phyloP scores from a whole-genome alignment of 2,329 filamentous ascomycete species.

The Corynespora cassiicola region DNA sequence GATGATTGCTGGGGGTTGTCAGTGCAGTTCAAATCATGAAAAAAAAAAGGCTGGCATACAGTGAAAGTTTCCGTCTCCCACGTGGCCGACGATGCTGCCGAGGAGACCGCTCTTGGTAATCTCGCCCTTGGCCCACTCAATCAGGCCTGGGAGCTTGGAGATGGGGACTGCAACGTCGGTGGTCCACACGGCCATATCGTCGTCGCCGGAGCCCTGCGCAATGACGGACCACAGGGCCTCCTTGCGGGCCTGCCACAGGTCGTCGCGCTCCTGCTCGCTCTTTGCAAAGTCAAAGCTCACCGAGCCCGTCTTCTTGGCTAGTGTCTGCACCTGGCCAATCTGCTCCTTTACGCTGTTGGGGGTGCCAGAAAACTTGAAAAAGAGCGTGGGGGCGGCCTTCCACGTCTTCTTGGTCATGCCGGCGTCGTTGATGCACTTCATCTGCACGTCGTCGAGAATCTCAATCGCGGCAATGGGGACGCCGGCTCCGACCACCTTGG shows the following conservation, averaged over 20 bases:
- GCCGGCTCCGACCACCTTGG: slow-evolving; percentile 78
- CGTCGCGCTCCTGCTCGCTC: slow-evolving; percentile 67
- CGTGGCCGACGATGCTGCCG: slow-evolving; percentile 73
- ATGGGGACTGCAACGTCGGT: slow-evolving; percentile 84
- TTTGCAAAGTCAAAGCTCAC: slow-evolving; percentile 74
- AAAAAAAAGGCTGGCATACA: slow-evolving; percentile 49
- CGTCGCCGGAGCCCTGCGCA: slow-evolving; percentile 65
- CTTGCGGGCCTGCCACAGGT: slow-evolving; percentile 79
- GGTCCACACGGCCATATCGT: slow-evolving; percentile 72
- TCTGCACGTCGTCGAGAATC: slow-evolving; percentile 90
- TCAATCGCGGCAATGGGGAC: slow-evolving; percentile 91
- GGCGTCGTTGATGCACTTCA: slow-evolving; percentile 73
- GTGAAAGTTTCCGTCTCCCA: slow-evolving; percentile 79
- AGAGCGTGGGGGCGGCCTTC: slow-evolving; percentile 74
- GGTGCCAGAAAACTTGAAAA: slow-evolving; percentile 78
- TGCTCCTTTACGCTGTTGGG: slow-evolving; percentile 77
- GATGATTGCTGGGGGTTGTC: slow-evolving; percentile 58
- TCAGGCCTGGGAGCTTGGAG: slow-evolving; percentile 73
- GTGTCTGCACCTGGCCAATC: slow-evolving; percentile 68
- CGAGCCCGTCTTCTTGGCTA: slow-evolving; percentile 66
- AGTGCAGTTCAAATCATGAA: slow-evolving; percentile 1
- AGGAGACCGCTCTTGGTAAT: slow-evolving; percentile 68
- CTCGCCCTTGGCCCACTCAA: slow-evolving; percentile 76
- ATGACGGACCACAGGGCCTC: slow-evolving; percentile 77
- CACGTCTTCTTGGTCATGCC: slow-evolving; percentile 69